Conservation (phyloP, 306 rosid genomes). For the Castanea sativa region DNA sequence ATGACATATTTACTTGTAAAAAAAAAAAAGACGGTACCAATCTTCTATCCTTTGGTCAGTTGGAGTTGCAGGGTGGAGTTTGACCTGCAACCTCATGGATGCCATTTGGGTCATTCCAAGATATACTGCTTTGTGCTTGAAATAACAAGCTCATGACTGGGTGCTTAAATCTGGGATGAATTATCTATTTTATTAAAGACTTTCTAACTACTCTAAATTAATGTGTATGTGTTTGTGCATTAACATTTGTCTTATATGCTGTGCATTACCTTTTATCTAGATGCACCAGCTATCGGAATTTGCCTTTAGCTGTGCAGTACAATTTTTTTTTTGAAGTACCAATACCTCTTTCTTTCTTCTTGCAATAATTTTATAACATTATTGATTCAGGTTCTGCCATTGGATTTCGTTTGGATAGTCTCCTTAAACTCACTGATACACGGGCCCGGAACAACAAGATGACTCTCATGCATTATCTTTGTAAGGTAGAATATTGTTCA, state of each 20-base stretch:
- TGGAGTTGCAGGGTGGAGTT: neutral
- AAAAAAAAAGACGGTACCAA: too few relatives aligned
- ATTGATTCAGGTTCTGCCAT: constrained; percentile 79
- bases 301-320: neutral
- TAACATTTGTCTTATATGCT: constrained; percentile 2
- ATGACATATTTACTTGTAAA: too few relatives aligned
- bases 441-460: constrained; percentile 86
- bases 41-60: neutral
- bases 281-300: neutral
- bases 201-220: constrained; percentile 4
- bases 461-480: constrained; percentile 99
- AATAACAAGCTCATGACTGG: neutral
- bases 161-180: neutral
- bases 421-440: constrained; percentile 91
- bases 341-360: constrained; percentile 16
- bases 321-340: neutral
- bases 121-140: neutral
- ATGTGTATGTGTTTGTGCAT: neutral
- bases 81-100: neutral
- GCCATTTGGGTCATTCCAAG: neutral
- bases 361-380: constrained; percentile 15
- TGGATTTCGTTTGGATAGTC: constrained; percentile 98
- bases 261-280: constrained; percentile 1
- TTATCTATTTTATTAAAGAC: neutral
- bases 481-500: constrained; percentile 67